Conservation (phyloP, 75 land plant genomes). For the Chamaecyparis obtusa region DNA sequence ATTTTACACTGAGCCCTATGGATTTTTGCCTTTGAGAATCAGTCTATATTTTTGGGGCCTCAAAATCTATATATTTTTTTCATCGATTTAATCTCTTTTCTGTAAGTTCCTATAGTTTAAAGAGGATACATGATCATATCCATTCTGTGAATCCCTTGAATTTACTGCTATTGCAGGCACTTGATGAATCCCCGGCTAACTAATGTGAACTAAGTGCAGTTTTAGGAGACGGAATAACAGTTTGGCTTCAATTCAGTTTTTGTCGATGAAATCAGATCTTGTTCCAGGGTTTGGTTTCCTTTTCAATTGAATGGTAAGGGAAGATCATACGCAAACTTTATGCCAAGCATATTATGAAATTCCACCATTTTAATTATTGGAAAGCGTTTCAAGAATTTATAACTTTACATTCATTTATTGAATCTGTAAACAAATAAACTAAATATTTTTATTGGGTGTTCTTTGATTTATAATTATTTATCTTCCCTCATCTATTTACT, state of each 20-base stretch:
- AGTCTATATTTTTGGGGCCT: background rate
- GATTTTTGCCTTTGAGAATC: background rate
- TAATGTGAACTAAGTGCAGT: background rate
- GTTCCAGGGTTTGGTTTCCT: background rate
- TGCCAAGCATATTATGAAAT: background rate
- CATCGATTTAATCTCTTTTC: background rate
- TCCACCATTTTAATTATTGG: background rate
- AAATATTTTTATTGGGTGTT: background rate
- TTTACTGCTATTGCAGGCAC: conserved; percentile 4
- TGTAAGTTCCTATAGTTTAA: background rate
- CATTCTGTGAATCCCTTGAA: background rate
- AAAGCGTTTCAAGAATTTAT: background rate
- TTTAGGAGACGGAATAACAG: background rate
- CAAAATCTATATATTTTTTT: background rate
- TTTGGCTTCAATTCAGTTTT: background rate
- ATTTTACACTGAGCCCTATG: background rate
- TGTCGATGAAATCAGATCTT: background rate
- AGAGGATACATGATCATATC: background rate
- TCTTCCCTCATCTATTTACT: background rate
- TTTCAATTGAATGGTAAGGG: background rate
- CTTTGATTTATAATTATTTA: background rate
- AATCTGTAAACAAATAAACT: background rate
- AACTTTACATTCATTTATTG: background rate
- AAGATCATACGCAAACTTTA: background rate
- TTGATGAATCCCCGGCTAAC: background rate